phyloP scores from a whole-genome alignment of 2,329 filamentous ascomycete species.

The Scedosporium aurantiacum region DNA sequence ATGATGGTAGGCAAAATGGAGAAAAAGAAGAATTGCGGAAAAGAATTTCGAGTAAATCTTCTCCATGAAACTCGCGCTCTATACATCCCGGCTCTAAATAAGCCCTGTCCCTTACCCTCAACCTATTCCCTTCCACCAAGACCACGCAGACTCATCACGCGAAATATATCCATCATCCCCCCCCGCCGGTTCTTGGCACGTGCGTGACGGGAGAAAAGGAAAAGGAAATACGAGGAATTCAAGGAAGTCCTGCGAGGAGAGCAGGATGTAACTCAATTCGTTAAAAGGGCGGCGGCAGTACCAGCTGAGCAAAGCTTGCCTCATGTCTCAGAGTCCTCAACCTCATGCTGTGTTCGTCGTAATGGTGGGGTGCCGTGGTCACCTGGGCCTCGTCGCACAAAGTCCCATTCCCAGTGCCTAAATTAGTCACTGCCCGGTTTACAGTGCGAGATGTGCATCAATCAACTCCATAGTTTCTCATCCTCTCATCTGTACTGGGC shows the following conservation, averaged over 20 bases:
- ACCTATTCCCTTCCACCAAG: background rate
- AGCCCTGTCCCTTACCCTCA: background rate
- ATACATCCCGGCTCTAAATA: background rate
- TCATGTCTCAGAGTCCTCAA: background rate
- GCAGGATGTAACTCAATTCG: background rate
- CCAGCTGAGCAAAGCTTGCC: background rate
- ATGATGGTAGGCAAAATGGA: background rate
- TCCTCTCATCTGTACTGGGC: no score
- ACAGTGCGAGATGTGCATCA: no score
- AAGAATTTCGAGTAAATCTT: background rate
- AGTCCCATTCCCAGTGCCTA: no score
- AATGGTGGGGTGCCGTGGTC: background rate
- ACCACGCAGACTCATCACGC: background rate
- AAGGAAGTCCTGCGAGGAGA: background rate
- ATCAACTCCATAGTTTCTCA: no score
- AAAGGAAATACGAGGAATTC: no score
- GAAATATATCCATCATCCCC: background rate
- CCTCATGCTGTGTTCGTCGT: no score
- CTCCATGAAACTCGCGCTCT: no score
- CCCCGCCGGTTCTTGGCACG: background rate
- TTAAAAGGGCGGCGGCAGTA: background rate
- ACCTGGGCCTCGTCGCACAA: background rate
- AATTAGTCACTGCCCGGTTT: no score
- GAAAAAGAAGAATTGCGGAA: background rate
- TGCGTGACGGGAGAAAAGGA: no score